Evolutionary conservation across 1,284 basidiomycete species (phyloP), one percentile per base, ranked within the genome.

Genomic region (Moesziomyces antarcticus): DNA sequence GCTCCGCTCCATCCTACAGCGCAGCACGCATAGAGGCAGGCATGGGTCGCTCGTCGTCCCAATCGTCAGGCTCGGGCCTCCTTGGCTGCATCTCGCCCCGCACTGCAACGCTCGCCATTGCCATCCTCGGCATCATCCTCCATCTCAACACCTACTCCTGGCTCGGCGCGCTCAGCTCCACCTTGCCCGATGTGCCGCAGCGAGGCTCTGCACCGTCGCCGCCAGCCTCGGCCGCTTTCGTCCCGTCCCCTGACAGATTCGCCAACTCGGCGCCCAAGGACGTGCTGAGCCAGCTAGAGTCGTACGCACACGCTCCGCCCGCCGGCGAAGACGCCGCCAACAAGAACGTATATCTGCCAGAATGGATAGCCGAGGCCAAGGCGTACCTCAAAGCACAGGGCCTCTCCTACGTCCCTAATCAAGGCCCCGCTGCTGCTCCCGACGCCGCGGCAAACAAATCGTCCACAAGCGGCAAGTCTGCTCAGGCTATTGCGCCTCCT

Each of bases 51-150:
- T 44, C 48, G 3, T 37, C 58, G 5, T 40, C 48, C 43, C 42
- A 47, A 55, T 24, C 55, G 1, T 51, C 59, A 0, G 11, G 59
- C 59, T 58, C 65, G 16, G 65, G 65, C 27, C 10, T 52, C 35
- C 56, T 66, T 8, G 54, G 63, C 44, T 64, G 65, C 37, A 46
- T 75, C 37, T 75, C 77, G 20, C 67, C 73, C 3, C 59, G 76
- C 16, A 68, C 66, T 33, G 70, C 73, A 1, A 79, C 77, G 14
- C 41, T 79, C 8, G 56, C 73, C 3, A 66, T 79, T n/a, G 77
- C 77, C 2, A n/a, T 73, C 11, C 50, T 76, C 13, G 77, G 75
- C 49, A 70, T 79, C 49, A 18, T 75, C 37, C 49, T 71, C 20
- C 77, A 79, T 27, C 56, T 75, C 48, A 78, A 74, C 41, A 54